A percentile compares a stretch with the other conserved stretches of the same genome.
Conservation (phyloP, 768 basidiomycete genomes). For the Artomyces pyxidatus region DNA sequence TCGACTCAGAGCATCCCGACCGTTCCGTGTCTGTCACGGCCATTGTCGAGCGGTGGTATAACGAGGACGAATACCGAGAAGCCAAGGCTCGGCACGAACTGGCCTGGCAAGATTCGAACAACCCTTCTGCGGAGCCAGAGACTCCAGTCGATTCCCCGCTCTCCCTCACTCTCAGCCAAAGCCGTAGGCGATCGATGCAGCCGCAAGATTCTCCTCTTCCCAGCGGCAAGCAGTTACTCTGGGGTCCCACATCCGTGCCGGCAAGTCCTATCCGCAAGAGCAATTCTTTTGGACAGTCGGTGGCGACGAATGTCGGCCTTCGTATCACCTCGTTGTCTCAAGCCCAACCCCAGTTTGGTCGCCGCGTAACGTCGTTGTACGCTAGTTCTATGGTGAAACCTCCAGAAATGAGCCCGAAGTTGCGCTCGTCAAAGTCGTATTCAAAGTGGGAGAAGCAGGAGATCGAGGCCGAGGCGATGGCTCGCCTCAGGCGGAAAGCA, state of each 20-base stretch:
- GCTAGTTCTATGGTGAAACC: constrained; percentile 23
- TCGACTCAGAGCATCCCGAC: constrained; percentile 75
- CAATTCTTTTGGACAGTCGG: constrained; percentile 39
- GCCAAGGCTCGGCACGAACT: constrained; percentile 54
- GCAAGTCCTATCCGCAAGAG: constrained; percentile 23
- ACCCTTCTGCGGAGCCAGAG: constrained; percentile 34
- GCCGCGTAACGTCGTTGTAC: constrained; percentile 18
- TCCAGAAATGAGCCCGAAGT: constrained; percentile 47
- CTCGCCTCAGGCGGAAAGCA: constrained; percentile 51
- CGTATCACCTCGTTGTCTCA: constrained; percentile 26
- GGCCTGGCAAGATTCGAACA: constrained; percentile 58
- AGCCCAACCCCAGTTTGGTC: constrained; percentile 21
- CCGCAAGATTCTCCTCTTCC: constrained; percentile 28
- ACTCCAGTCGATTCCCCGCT: constrained; percentile 28
- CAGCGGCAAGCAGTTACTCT: constrained; percentile 61
- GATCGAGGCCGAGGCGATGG: constrained; percentile 71
- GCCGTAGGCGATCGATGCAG: neutral
- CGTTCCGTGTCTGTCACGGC: constrained; percentile 59
- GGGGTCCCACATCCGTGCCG: constrained; percentile 43
- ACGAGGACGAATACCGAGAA: constrained; percentile 61
- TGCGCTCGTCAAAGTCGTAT: constrained; percentile 36
- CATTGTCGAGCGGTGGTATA: constrained; percentile 73
- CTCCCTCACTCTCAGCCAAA: neutral
- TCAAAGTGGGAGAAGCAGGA: constrained; percentile 88
- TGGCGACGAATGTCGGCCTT: constrained; percentile 34